phyloP scores from a whole-genome alignment of 768 basidiomycete species.

The Cytidiella melzeri region DNA sequence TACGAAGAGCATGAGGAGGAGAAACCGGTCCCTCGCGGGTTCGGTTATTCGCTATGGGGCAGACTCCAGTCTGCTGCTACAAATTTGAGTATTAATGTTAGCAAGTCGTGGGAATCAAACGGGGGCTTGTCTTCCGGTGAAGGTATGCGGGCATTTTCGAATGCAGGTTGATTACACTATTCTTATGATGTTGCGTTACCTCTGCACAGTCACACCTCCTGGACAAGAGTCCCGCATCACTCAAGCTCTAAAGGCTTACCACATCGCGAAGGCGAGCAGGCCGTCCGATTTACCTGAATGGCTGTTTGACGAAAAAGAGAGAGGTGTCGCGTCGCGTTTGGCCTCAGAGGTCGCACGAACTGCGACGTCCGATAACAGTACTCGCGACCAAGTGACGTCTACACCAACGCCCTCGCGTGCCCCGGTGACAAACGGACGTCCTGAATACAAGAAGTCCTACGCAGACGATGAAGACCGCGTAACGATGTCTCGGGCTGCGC shows the following conservation, averaged over 20 bases:
- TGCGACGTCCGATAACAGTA: background rate
- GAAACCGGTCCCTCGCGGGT: conserved; percentile 19
- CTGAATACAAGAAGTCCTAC: background rate
- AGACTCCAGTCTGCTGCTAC: conserved; percentile 49
- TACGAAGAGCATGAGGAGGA: background rate
- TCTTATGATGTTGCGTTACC: no score
- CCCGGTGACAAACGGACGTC: background rate
- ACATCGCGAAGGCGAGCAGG: conserved; percentile 52
- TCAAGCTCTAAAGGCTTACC: conserved; percentile 63
- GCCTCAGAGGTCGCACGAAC: conserved; percentile 6
- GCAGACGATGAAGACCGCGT: conserved; percentile 33
- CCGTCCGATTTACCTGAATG: conserved; percentile 57
- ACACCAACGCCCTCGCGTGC: background rate
- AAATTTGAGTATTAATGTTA: conserved; percentile 48
- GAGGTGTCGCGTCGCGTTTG: conserved; percentile 28
- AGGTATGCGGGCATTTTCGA: conserved; percentile 28
- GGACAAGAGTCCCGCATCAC: conserved; percentile 56
- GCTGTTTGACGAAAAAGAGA: conserved; percentile 58
- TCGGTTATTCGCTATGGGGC: conserved; percentile 49
- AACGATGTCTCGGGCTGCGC: conserved; percentile 8
- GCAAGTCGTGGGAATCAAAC: conserved; percentile 49
- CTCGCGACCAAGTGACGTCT: background rate
- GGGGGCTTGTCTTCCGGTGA: conserved; percentile 37
- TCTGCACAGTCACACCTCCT: conserved; percentile 38
- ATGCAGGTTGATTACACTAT: background rate